Conservation (phyloP, 257 asterid genomes). For the Nicotiana undulata region DNA sequence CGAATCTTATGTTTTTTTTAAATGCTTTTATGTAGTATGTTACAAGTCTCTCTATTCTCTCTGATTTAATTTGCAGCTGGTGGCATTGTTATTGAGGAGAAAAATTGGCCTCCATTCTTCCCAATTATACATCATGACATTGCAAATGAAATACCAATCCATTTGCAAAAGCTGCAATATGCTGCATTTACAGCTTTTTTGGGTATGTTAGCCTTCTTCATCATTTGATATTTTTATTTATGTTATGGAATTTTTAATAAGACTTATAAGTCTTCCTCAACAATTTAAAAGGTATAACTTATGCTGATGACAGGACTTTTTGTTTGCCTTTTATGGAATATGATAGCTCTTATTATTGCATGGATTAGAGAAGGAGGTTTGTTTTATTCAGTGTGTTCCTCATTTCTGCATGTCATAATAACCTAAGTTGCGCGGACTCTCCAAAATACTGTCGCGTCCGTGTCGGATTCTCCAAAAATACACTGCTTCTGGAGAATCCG, state of each 20-base stretch:
- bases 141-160: conserved; percentile 87
- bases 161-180: conserved; percentile 84
- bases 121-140: conserved; percentile 93
- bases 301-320: conserved; percentile 51
- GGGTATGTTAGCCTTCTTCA: conserved; percentile 52
- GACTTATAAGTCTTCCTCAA: not conserved
- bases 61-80: conserved; percentile 46
- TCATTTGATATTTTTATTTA: not conserved
- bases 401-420: not conserved
- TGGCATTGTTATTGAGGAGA: conserved; percentile 68
- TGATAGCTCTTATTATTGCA: conserved; percentile 77
- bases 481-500: too few species aligned
- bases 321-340: conserved; percentile 68
- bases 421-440: too few species aligned
- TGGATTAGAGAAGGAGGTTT: conserved; percentile 85
- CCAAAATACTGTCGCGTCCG: too few species aligned
- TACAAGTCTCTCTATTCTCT: conserved; percentile 13
- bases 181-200: conserved; percentile 84
- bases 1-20: conserved; percentile 1
- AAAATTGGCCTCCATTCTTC: conserved; percentile 97
- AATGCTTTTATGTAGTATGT: not conserved
- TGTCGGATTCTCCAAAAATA: too few species aligned
- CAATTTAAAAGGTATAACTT: not conserved
- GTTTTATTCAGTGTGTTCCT: conserved; percentile 5
- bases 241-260: not conserved